Conservation (phyloP, 2,329 filamentous ascomycete genomes). For the Colletotrichum tropicicola region DNA sequence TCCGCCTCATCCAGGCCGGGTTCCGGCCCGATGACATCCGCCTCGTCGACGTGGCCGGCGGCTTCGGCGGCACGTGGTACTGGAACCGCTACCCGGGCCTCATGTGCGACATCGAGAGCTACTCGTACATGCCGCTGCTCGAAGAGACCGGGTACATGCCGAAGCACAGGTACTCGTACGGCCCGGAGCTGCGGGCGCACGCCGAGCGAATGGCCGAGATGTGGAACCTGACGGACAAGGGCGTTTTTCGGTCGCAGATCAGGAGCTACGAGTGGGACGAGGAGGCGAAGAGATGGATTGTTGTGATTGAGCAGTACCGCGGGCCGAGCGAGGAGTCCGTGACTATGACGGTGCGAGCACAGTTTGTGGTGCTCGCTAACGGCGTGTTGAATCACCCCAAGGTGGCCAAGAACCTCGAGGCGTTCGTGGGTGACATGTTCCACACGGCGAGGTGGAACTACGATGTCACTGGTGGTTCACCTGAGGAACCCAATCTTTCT, state of each 20-base stretch:
- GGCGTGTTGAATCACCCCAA: conserved; percentile 52
- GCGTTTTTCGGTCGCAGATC: conserved; percentile 52
- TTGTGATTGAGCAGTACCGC: conserved; percentile 35
- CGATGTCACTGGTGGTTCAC: conserved; percentile 49
- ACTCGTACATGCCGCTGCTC: conserved; percentile 67
- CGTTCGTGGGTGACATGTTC: conserved; percentile 51
- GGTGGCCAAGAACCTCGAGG: conserved; percentile 50
- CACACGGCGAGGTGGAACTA: conserved; percentile 60
- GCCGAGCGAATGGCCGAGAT: conserved; percentile 50
- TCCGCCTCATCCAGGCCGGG: conserved; percentile 35
- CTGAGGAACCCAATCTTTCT: conserved; percentile 47
- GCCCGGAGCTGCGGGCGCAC: conserved; percentile 52
- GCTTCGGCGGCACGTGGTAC: conserved; percentile 61
- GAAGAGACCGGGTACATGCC: conserved; percentile 70
- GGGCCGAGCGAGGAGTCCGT: conserved; percentile 36
- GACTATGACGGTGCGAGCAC: conserved; percentile 43
- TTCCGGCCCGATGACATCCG: conserved; percentile 45
- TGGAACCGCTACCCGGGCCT: conserved; percentile 61
- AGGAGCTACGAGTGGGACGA: conserved; percentile 57
- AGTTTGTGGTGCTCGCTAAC: conserved; percentile 49
- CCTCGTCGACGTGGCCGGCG: conserved; percentile 51
- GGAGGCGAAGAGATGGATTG: conserved; percentile 34
- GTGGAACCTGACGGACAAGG: conserved; percentile 46
- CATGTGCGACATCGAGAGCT: conserved; percentile 67
- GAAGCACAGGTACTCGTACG: conserved; percentile 54